Evolutionary conservation across 495 filamentous ascomycete genomes (phyloP), one percentile per base, ranked within the genome.

Genomic region (Penicillium robsamsonii): DNA sequence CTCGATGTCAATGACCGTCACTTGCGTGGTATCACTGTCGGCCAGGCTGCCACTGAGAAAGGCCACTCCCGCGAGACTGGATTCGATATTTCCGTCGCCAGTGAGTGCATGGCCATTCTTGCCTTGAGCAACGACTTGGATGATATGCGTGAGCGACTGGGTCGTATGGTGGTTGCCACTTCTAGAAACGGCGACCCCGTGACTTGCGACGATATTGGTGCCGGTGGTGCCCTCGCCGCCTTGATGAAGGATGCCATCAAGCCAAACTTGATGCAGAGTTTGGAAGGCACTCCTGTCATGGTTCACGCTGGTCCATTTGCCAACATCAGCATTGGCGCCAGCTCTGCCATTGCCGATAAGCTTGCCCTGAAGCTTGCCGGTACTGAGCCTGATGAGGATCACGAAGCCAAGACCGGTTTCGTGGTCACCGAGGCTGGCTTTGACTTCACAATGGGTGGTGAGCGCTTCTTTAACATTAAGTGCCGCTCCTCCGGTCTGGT

Each of bases 401-500:
- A 91, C 63, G 77, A 86, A 29, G 78, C 85, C 63, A 96, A 95
- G 79, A 83, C 88, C 13, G 94, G 94, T 8, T 97, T 94, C 55
- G 92, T 96, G n/a, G 86, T 98, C 48, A 98, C 94, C 10, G 94
- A 98, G 73, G 93, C 94, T 44, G 94, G 94, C 9, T 98, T 98
- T 71, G 94, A 98, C 71, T 98, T 98, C 75, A 97, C 94, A 48
- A 98, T 98, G 94, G 94, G 94, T 56, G 94, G 94, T 50, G 94
- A 98, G 81, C 88, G 94, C 29, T 98, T 98, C 81, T 97, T 98
- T 85, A 97, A 98, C 76, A 97, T 98, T 77, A 98, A 98, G 81
- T 97, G 94, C 78, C 87, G 94, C 44, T 91, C 91, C 30, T 96
- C 91, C 15, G 94, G 94, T 18, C 81, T 98, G 38, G 85, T 89